Evolutionary conservation across 75 land plant species (phyloP).

Genomic region (Picea glauca): DNA sequence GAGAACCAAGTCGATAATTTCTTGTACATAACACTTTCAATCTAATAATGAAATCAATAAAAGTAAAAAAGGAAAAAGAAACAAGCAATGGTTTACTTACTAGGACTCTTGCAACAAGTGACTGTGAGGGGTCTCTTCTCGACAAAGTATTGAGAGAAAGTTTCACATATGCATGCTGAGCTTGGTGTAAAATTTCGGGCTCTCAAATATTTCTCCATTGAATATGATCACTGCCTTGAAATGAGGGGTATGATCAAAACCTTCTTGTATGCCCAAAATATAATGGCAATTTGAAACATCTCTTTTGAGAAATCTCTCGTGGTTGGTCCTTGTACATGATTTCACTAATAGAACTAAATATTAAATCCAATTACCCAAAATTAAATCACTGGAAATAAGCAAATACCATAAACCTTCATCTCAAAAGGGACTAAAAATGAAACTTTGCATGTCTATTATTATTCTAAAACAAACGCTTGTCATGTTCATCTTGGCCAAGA

Average conservation of each 20-base stretch:
- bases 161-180: slow-evolving; percentile 84
- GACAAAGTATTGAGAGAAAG: slow-evolving; percentile 66
- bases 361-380: no score
- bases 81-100: neutral
- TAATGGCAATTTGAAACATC: slow-evolving; percentile 82
- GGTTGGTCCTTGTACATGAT: slow-evolving; percentile 83
- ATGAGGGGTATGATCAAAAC: slow-evolving; percentile 81
- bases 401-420: no score
- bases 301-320: slow-evolving; percentile 80
- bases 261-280: slow-evolving; percentile 73
- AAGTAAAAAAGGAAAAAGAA: no score
- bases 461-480: no score
- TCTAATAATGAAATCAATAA: no score
- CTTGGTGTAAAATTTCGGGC: slow-evolving; percentile 68
- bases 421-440: no score
- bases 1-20: no score
- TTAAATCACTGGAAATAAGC: no score
- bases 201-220: slow-evolving; percentile 75
- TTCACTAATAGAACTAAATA: neutral
- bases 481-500: no score
- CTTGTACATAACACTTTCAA: no score
- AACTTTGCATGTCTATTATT: no score
- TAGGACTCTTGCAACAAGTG: slow-evolving; percentile 25
- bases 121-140: slow-evolving; percentile 54
- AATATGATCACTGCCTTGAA: slow-evolving; percentile 81